Evolutionary conservation across 176 grass and related monocot genomes (phyloP), one percentile per base, ranked within the genome.

Genomic region (Avena sativa): DNA sequence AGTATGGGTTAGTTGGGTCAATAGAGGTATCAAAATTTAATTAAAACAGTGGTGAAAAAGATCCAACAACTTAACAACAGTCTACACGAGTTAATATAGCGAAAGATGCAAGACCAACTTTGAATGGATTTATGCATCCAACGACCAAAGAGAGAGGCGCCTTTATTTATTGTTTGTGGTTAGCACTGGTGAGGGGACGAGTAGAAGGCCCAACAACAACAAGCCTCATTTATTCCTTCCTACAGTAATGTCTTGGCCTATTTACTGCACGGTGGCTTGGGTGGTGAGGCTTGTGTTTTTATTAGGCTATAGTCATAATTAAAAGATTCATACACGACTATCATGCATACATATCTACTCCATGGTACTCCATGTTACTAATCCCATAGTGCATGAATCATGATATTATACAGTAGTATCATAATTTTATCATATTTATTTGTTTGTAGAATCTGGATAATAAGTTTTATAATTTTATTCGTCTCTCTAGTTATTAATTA

Each of bases 91-190:
- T 86, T 48, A 89, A 92, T 83, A 92, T 83, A 59, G 78, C 47
- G 61, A 86, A 83, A 89, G 46, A 77, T 82, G 52, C 9, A 81
- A 75, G 79, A 88, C 75, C 59, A 79, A 87, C 79, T 49, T 82
- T 86, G 78, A 92, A 86, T 92, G 87, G 70, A 49, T 83, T 79
- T 76, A 78, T 78, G 61, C 81, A 53, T 67, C 70, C 85, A 84
- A 88, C 81, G 90, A 93, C 85, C 81, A 86, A 83, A 63, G 64
- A 72, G 76, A 93, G 88, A 91, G 81, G 88, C 81, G 77, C 76
- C 81, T 58, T 74, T 84, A 93, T 88, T 93, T 90, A 88, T 91
- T 93, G 55, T 66, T 58, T 50, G 56, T 85, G 38, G 91, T 88
- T 93, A 88, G 88, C 76, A 82, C 85, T 74, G 85, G 78, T 84